phyloP scores from a whole-genome alignment of 805 yeast genomes.

The Lachancea sp. region DNA sequence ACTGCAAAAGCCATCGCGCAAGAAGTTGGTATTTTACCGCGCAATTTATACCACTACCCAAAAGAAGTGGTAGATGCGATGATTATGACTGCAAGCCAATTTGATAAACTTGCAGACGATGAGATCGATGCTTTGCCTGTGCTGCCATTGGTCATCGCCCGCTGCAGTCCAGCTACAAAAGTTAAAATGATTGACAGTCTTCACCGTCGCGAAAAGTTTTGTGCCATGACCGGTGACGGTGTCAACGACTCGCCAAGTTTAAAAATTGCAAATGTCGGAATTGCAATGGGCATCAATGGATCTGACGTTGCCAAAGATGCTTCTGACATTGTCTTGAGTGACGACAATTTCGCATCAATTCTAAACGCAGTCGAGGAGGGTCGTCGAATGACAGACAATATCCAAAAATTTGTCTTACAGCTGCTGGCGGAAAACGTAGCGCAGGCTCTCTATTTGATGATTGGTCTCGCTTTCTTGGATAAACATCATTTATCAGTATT shows the following conservation, averaged over 20 bases:
- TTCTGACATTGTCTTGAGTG: constrained; percentile 93
- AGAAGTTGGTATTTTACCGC: constrained; percentile 80
- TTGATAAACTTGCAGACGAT: constrained; percentile 65
- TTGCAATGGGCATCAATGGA: constrained; percentile 88
- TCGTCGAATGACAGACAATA: constrained; percentile 90
- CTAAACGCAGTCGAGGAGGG: constrained; percentile 84
- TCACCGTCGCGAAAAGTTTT: constrained; percentile 84
- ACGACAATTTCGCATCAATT: constrained; percentile 74
- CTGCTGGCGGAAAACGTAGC: constrained; percentile 94
- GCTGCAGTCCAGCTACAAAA: constrained; percentile 92
- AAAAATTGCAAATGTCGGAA: constrained; percentile 92
- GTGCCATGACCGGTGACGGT: constrained; percentile 99
- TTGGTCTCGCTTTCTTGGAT: constrained; percentile 79
- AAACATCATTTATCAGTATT: constrained; percentile 61
- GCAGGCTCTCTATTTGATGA: constrained; percentile 72
- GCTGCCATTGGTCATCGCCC: constrained; percentile 81
- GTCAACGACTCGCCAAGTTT: constrained; percentile 97
- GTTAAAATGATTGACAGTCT: constrained; percentile 84
- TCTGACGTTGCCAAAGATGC: constrained; percentile 99
- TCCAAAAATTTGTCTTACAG: constrained; percentile 91
- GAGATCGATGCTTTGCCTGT: constrained; percentile 68
- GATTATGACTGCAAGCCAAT: constrained; percentile 77
- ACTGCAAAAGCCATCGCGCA: constrained; percentile 82
- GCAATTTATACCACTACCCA: constrained; percentile 38
- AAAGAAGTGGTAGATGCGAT: constrained; percentile 43